Percentiles rank a stretch among this genome's conserved stretches.
Evolutionary conservation across 768 basidiomycete genomes (phyloP).

Genomic region (Tulasnella sp.): DNA sequence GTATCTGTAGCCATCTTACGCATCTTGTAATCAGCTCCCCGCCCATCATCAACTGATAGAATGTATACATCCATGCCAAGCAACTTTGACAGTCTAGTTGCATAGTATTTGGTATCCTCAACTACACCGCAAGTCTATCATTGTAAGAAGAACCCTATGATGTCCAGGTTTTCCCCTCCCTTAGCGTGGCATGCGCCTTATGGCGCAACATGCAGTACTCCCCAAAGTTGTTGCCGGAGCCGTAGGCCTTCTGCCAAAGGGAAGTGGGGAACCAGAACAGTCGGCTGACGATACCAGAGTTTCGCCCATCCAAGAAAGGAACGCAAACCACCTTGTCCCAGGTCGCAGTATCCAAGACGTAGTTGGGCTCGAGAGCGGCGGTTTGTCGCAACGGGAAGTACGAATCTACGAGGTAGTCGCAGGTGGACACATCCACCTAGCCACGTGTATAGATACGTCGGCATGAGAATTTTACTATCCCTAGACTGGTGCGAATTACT

Average conservation of each 20-base stretch:
- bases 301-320: slow-evolving; percentile 71
- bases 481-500: too few relatives aligned
- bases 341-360: slow-evolving; percentile 45
- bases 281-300: slow-evolving; percentile 62
- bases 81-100: too few relatives aligned
- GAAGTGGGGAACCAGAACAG: slow-evolving; percentile 70
- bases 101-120: too few relatives aligned
- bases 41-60: too few relatives aligned
- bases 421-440: slow-evolving; percentile 57
- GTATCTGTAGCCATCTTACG: background rate
- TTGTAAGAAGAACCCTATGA: background rate
- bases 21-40: too few relatives aligned
- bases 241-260: slow-evolving; percentile 41
- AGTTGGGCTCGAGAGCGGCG: slow-evolving; percentile 58
- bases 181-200: slow-evolving; percentile 11
- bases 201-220: slow-evolving; percentile 85
- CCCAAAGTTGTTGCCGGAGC: slow-evolving; percentile 55
- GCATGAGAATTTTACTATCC: slow-evolving; percentile 16
- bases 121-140: too few relatives aligned
- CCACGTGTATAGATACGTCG: slow-evolving; percentile 2
- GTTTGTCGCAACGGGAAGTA: slow-evolving; percentile 59
- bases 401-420: slow-evolving; percentile 85
- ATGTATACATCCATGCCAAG: too few relatives aligned
- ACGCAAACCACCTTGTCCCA: slow-evolving; percentile 79
- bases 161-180: slow-evolving; percentile 17